Evolutionary conservation across 805 yeast species (phyloP).

Genomic region (Saccharomycopsis fermentans): DNA sequence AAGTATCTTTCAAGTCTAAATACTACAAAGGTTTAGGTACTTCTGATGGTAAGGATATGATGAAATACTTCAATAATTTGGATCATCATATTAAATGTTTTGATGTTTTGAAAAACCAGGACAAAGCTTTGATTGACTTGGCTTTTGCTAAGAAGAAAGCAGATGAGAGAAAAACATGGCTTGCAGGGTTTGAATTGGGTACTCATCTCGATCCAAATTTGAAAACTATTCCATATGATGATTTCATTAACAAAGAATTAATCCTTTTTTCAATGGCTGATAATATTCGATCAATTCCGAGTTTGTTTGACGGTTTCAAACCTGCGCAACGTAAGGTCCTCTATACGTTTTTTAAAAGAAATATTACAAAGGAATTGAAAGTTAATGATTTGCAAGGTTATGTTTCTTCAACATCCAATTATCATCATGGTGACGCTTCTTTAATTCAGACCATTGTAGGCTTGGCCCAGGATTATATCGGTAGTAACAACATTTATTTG

Average conservation of each 20-base stretch:
- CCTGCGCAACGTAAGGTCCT: conserved; percentile 95
- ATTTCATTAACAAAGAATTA: conserved; percentile 89
- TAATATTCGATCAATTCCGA: conserved; percentile 89
- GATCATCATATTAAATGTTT: conserved; percentile 82
- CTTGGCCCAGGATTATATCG: conserved; percentile 90
- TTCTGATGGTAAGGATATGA: conserved; percentile 69
- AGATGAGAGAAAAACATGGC: conserved; percentile 96
- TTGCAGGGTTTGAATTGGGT: conserved; percentile 83
- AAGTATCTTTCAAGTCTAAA: conserved; percentile 79
- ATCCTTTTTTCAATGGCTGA: conserved; percentile 95
- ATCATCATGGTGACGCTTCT: conserved; percentile 92
- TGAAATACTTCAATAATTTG: conserved; percentile 78
- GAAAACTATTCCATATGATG: conserved; percentile 74
- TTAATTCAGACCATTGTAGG: conserved; percentile 85
- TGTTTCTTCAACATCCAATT: conserved; percentile 79
- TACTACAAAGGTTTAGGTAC: conserved; percentile 99
- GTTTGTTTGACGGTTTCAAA: conserved; percentile 87
- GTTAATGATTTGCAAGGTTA: conserved; percentile 88
- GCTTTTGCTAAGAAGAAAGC: conserved; percentile 94
- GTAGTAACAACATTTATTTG: conserved; percentile 79
- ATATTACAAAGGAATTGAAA: conserved; percentile 66
- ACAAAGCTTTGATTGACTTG: conserved; percentile 68
- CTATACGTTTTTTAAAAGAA: conserved; percentile 77
- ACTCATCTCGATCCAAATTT: conserved; percentile 78
- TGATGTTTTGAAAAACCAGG: conserved; percentile 70